Base-by-base conservation (phyloP, 2,329 filamentous ascomycete genomes). In the Ilyonectria robusta region DNA sequence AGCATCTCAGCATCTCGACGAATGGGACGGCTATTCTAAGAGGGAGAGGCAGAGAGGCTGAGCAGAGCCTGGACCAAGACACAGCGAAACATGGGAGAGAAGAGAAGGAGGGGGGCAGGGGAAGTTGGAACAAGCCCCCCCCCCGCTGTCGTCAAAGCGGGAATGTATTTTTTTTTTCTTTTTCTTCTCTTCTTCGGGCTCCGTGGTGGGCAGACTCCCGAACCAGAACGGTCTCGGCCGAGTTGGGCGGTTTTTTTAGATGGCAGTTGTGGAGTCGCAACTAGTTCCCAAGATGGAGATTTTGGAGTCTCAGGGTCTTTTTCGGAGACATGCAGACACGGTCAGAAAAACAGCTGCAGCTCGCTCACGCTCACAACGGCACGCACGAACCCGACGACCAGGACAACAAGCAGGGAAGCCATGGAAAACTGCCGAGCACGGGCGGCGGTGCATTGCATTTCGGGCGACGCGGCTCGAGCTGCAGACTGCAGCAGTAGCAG, bases 201-300 rank as follows among this genome's bases (percentile, higher is more conserved):
- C 40, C n/a, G 50, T 6, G 21, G 48, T 51, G 48, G 31, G 48
- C 35, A 15, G 33, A 42, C 19, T 42, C 2, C 33, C 53, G 33
- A 42, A 23, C 23, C 51, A 33, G 51, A 55, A 55, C n/a, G n/a
- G 57, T 59, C 57, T 59, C 57, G 57, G 57, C 57, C 57, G 57
- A 55, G 51, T 23, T 55, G 50, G 40, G 8, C 17, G 10, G 4
- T 19, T 42, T 42, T 42, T 17, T 42, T n/a, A 17, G 40, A 42
- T 42, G 40, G 40, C 15, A 8, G 15, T 8, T 40, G 37, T 40
- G 37, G 37, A 40, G 13, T 40, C 37, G 37, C 17, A 40, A 42
- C 7, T 42, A 42, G 40, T n/a, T 42, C 15, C 40, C 7, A 42
- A 42, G 15, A 42, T 42, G 40, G 40, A 26, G 17, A 51, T 51